Percentiles rank a stretch among this genome's conserved stretches.
Conservation (phyloP, 176 grass and related monocot genomes). For the Juncus inflexus region DNA sequence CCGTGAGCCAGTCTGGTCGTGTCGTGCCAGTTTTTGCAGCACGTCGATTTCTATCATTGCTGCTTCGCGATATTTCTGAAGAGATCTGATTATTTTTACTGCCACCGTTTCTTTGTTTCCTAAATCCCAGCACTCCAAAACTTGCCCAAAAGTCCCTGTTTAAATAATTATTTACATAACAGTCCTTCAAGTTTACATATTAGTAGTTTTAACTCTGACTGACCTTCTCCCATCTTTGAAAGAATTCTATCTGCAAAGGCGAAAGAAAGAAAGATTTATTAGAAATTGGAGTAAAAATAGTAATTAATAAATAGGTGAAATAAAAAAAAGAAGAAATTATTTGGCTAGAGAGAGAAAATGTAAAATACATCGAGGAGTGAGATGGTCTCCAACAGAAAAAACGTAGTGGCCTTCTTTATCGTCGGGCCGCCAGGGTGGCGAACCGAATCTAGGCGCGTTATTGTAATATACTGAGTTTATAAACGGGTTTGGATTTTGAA, state of each 20-base stretch:
- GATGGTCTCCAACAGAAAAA: constrained; percentile 66
- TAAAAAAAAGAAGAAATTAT: constrained; percentile 1
- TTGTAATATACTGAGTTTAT: constrained; percentile 52
- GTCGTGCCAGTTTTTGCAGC: constrained; percentile 73
- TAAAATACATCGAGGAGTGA: constrained; percentile 84
- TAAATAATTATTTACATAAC: background rate
- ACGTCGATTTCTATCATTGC: constrained; percentile 99
- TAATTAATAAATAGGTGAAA: background rate
- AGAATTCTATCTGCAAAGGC: constrained; percentile 85
- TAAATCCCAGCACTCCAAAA: constrained; percentile 95
- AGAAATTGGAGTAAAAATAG: constrained; percentile 17
- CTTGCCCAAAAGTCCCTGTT: constrained; percentile 97
- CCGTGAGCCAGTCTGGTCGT: constrained; percentile 70
- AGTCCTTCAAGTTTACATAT: background rate
- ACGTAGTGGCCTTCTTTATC: constrained; percentile 95
- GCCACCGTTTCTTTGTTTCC: constrained; percentile 91
- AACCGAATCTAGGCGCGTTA: constrained; percentile 43
- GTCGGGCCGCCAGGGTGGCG: constrained; percentile 72
- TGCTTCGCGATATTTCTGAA: constrained; percentile 96
- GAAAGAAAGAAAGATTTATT: constrained; percentile 21
- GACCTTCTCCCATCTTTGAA: constrained; percentile 99
- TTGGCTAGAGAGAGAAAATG: constrained; percentile 8
- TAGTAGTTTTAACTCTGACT: constrained; percentile 14
- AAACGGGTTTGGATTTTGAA: constrained; percentile 41
- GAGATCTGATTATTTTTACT: constrained; percentile 79